Evolutionary conservation across 768 basidiomycete species (phyloP), one percentile per base, ranked within the genome.

Genomic region (Stropharia rugosoannulata): DNA sequence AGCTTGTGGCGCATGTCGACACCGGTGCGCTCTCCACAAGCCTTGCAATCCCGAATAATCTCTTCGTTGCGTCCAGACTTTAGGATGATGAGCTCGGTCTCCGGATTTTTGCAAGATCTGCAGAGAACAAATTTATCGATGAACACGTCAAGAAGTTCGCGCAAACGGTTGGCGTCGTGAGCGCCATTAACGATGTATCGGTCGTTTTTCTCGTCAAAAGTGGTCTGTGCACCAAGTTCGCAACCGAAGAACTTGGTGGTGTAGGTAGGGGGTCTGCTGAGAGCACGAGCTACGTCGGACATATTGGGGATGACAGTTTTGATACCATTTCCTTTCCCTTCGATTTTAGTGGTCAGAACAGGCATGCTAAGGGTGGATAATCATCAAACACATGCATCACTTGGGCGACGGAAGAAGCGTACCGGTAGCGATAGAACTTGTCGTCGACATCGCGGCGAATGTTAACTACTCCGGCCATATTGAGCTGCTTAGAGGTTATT

Each of bases 181-280:
- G 93, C 93, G 46, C 97, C 97, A 65, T 98, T 98, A 73, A 98
- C 96, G 61, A 99, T 98, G 78, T 96, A 99, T 45, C 96, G 84
- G 63, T 99, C 97, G 66, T 93, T 93, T 74, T 93, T 95, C 72
- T 96, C 93, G 72, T 98, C 94, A 68, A 93, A 88, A 18, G 95
- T 89, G 35, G 95, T 96, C 74, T 98, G 96, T 35, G 97, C 97
- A 60, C 97, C 97, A 55, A 98, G 88, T 73, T 99, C 97, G 71
- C 92, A 95, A 32, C 97, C 97, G 66, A 99, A 98, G 81, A 95
- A 99, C 75, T 99, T 99, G 73, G 96, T 98, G 59, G 96, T 90
- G 71, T 98, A 97, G 41, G 95, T 84, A 25, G 97, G 90, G 57
- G 96, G 96, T 56, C 97, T 89, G 66, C 88, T 92, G 62, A 99